Evolutionary conservation across 768 basidiomycete genomes (phyloP), one percentile per base, ranked within the genome.

Genomic region (Auriscalpium orientale): DNA sequence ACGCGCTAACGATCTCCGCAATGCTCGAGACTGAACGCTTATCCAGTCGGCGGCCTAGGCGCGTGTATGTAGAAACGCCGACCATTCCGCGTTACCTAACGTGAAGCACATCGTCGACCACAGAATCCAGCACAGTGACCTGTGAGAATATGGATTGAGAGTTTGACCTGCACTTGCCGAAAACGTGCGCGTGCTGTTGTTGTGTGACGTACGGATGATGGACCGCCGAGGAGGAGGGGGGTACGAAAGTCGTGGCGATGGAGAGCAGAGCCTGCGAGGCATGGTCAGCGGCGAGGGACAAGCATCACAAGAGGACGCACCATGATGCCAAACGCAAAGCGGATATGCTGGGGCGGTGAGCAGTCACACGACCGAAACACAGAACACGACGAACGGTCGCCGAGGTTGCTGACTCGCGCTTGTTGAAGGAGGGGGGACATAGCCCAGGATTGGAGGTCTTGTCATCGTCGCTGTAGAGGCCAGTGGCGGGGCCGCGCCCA

Each of bases 251-350:
- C 22, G 87, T 89, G 3, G 87, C 83, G 46, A 90, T 79, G 65
- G 83, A 84, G 86, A 87, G 71, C 85, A 87, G 47, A 90, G 71
- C 87, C 82, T 81, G 56, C 28, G 56, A 9, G 53, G 44, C 51
- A 22, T 11, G 36, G 22, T 37, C 52, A 49, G 53, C 36, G 47
- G 40, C 51, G 50, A 47, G 8, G n/a, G 18, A 46, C 28, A 48
- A 38, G 36, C 1, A 9, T 13, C 33, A 33, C 46, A 16, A 22
- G 44, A 55, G 15, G 13, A 58, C 60, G 15, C 43, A 77, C 81
- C 87, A 89, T 87, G 60, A 88, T 89, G 64, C 84, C 86, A 72
- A 86, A 88, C 18, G 86, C 84, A 67, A 86, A 89, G 65, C 82
- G 82, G 52, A 85, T 85, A 83, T 85, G 57, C 34, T 51, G 49